phyloP scores from a whole-genome alignment of 352 stramenopile genomes.

The Pythium rhizo-oryzae region DNA sequence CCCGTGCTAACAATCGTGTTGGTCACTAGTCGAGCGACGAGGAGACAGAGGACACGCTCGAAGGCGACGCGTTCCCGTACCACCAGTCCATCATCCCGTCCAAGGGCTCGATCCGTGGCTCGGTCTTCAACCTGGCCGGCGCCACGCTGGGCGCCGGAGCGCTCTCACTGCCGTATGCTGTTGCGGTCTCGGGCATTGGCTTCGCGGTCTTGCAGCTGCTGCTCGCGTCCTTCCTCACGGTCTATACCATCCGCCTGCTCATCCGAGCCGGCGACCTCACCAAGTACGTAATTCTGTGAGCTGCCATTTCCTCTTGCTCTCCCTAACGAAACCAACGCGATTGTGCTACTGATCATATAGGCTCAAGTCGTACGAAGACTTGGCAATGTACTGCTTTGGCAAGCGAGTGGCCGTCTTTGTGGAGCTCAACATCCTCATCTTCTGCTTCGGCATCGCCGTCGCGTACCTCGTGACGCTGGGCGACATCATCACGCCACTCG shows the following conservation, averaged over 20 bases:
- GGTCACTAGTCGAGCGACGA: conserved; percentile 15
- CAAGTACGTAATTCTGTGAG: conserved; percentile 45
- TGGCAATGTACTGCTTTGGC: conserved; percentile 83
- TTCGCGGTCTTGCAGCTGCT: conserved; percentile 79
- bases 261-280: conserved; percentile 79
- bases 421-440: conserved; percentile 85
- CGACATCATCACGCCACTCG: conserved; percentile 80
- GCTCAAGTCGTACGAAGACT: conserved; percentile 86
- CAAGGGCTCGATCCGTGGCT: conserved; percentile 82
- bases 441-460: conserved; percentile 86
- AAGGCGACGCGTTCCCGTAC: conserved; percentile 69
- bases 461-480: conserved; percentile 85
- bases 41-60: conserved; percentile 46
- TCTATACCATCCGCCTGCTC: conserved; percentile 85
- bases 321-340: not conserved
- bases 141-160: conserved; percentile 79
- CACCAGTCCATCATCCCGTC: conserved; percentile 82
- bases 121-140: conserved; percentile 84
- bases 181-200: conserved; percentile 74
- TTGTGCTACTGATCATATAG: conserved; percentile 27
- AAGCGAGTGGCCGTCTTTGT: conserved; percentile 85
- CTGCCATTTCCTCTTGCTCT: too few species aligned
- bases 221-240: conserved; percentile 65
- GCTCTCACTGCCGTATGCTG: conserved; percentile 79
- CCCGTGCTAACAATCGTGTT: not conserved